Percentiles rank a stretch among this genome's conserved stretches.
These are phyloP conservation scores for Colletotrichum sp. DNA, from an alignment of 2,329 filamentous ascomycete genomes.

Conservation along the genomic window DNA sequence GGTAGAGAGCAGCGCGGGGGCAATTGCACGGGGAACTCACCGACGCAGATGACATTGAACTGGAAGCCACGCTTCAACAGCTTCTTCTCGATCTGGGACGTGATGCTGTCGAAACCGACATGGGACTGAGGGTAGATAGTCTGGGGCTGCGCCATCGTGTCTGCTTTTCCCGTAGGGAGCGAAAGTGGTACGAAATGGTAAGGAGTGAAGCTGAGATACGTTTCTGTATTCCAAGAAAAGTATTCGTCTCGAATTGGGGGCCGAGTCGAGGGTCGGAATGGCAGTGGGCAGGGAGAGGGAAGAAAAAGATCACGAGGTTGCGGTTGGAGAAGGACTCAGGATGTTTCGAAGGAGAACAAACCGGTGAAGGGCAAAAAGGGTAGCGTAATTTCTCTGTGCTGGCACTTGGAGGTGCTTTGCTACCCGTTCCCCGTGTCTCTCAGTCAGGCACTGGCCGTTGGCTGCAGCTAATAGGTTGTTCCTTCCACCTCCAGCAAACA, in stretches of 20 bases:
- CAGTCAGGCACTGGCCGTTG: slow-evolving; percentile 19
- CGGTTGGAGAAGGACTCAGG: not conserved
- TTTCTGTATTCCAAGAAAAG: slow-evolving; percentile 40
- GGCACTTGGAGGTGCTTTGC: slow-evolving; percentile 27
- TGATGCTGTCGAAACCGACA: slow-evolving; percentile 99
- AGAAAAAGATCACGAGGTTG: slow-evolving; percentile 19
- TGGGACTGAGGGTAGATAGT: slow-evolving; percentile 92
- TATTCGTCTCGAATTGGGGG: slow-evolving; percentile 23
- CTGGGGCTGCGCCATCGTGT: slow-evolving; percentile 60
- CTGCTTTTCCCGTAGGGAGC: slow-evolving; percentile 29
- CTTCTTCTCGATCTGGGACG: slow-evolving; percentile 99
- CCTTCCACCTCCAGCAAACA: slow-evolving; percentile 46
- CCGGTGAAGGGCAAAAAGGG: slow-evolving; percentile 21
- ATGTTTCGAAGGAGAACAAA: slow-evolving; percentile 22
- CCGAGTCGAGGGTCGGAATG: slow-evolving; percentile 25
- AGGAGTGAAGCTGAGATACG: slow-evolving; percentile 28
- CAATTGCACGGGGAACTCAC: slow-evolving; percentile 60
- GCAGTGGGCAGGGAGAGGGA: slow-evolving; percentile 11
- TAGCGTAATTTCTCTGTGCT: slow-evolving; percentile 38
- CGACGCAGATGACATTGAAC: slow-evolving; percentile 99
- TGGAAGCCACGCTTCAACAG: slow-evolving; percentile 99
- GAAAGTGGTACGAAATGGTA: slow-evolving; percentile 33
- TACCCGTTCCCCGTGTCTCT: slow-evolving; percentile 12
- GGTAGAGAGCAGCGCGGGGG: not conserved
- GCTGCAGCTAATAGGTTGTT: slow-evolving; percentile 23